A percentile compares a stretch with the other conserved stretches of the same genome.
phyloP scores from a whole-genome alignment of 371 early-diverging fungal genomes.

The Lichtheimia ramosa region DNA sequence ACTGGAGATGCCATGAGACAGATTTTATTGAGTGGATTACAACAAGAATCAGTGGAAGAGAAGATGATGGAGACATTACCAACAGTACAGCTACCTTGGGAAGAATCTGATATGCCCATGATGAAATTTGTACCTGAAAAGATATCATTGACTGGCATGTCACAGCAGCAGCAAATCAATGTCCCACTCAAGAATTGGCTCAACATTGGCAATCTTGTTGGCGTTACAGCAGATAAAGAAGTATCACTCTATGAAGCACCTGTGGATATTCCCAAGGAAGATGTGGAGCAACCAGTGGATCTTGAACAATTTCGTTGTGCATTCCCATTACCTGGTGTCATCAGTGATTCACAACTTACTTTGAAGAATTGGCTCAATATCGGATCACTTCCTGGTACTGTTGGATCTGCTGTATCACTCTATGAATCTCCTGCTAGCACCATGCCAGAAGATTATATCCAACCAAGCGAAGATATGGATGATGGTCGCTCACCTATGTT shows the following conservation, averaged over 20 bases:
- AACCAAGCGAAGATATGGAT: background rate
- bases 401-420: background rate
- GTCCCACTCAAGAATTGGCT: conserved; percentile 6
- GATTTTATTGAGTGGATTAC: too few relatives aligned
- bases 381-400: background rate
- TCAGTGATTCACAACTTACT: background rate
- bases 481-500: background rate
- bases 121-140: background rate
- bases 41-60: too few relatives aligned
- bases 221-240: background rate
- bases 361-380: conserved; percentile 8
- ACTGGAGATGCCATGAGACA: too few relatives aligned
- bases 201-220: background rate
- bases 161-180: background rate
- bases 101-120: background rate
- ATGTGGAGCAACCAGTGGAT: background rate
- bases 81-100: too few relatives aligned
- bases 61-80: too few relatives aligned
- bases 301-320: conserved; percentile 2
- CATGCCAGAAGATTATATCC: conserved; percentile 4
- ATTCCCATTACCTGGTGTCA: background rate
- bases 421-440: background rate
- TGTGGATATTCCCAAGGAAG: background rate
- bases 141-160: background rate
- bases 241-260: background rate